A percentile compares a stretch with the other conserved stretches of the same genome.
Conservation (phyloP, 306 rosid species). For the Sechiopsis laciniata region DNA sequence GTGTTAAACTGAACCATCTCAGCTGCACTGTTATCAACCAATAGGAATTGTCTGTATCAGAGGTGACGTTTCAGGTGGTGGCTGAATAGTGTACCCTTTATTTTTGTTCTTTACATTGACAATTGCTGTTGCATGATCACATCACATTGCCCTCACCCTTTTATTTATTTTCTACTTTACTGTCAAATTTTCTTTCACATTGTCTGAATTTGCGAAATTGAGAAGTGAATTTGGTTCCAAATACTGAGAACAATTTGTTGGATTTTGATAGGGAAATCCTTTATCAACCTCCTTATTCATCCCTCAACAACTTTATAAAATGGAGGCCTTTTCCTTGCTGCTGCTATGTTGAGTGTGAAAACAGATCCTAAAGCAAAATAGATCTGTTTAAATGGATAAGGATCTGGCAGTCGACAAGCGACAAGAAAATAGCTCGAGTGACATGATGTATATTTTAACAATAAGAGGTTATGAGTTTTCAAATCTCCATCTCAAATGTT, state of each 20-base stretch:
- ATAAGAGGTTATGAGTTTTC: too few relatives aligned
- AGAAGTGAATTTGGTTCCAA: neutral
- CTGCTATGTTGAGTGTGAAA: slow-evolving; percentile 12
- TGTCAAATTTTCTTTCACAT: neutral
- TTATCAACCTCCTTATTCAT: neutral
- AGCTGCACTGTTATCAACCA: slow-evolving; percentile 11
- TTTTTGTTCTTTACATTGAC: neutral
- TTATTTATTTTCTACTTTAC: neutral
- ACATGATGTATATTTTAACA: too few relatives aligned
- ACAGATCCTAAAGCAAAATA: slow-evolving; percentile 1
- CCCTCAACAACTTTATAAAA: neutral
- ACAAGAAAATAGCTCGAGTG: too few relatives aligned
- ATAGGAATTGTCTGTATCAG: slow-evolving; percentile 4
- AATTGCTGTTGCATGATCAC: slow-evolving; percentile 18
- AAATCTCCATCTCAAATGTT: too few relatives aligned
- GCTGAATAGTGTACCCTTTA: slow-evolving; percentile 14
- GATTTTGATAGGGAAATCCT: slow-evolving; percentile 12
- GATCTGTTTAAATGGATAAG: neutral
- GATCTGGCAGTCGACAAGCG: too few relatives aligned
- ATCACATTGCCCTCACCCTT: slow-evolving; percentile 14
- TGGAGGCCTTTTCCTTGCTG: neutral
- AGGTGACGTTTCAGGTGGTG: slow-evolving; percentile 27
- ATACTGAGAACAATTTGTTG: neutral
- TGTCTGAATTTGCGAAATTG: neutral
- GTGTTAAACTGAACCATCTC: slow-evolving; percentile 3